These are phyloP conservation scores for Fraxinus xanthoxyloides DNA, from an alignment of 305 asterid species.

Conservation along the genomic window DNA sequence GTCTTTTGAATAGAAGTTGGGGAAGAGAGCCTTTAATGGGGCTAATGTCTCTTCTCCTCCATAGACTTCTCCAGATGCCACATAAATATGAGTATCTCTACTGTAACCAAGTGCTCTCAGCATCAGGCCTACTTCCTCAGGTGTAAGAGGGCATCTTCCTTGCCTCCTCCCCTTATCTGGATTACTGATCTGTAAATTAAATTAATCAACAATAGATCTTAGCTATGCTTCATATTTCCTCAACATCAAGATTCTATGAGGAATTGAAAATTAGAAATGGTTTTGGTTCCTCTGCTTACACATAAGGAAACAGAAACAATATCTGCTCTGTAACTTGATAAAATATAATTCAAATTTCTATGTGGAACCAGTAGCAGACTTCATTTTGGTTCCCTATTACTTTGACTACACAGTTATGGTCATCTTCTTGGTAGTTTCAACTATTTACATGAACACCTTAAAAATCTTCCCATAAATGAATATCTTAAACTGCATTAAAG, in stretches of 20 bases:
- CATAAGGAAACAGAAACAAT: neutral
- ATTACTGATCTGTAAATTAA: constrained; percentile 63
- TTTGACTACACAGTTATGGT: constrained; percentile 5
- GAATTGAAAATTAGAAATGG: neutral
- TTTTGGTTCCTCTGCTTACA: constrained; percentile 5
- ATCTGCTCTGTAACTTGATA: neutral
- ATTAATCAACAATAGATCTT: constrained; percentile 8
- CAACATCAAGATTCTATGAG: neutral
- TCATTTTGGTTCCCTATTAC: neutral
- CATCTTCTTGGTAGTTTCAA: constrained; percentile 3
- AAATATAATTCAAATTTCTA: neutral
- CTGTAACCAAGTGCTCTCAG: constrained; percentile 90
- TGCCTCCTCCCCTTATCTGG: constrained; percentile 94
- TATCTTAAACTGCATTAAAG: neutral
- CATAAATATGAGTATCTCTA: constrained; percentile 73
- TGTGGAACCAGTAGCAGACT: neutral
- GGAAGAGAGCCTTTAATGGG: constrained; percentile 88
- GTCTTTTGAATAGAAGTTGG: constrained; percentile 87
- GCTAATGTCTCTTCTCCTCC: constrained; percentile 93
- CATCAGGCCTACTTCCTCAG: constrained; percentile 95
- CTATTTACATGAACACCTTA: constrained; percentile 3
- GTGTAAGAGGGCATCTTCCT: constrained; percentile 96
- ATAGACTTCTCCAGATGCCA: constrained; percentile 97
- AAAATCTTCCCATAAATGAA: neutral
- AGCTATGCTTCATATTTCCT: constrained; percentile 10